Base-by-base conservation (phyloP, 2,329 filamentous ascomycete genomes). In the Colletotrichum abscissum region DNA sequence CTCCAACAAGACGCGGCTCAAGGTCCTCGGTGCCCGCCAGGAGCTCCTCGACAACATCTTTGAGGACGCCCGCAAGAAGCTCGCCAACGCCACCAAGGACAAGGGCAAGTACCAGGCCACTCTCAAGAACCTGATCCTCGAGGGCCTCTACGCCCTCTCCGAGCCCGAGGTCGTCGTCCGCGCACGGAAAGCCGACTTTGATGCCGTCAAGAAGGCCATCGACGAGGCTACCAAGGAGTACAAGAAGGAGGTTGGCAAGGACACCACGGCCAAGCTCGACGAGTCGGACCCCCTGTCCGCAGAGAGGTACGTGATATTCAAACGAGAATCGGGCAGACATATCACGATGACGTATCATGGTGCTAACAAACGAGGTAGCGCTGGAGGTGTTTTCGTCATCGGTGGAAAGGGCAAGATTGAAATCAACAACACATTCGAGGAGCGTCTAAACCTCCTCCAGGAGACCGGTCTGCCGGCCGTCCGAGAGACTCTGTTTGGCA, bases 371-470 rank as follows among this genome's bases (percentile, higher is more conserved):
- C 66, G 5, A 35, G 63, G 74, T 77, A 98, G 97, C 79, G 89
- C 95, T 73, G 97, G 97, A 74, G 97, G 97, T 79, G 88, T 97
- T 71, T 83, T 90, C 72, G 91, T 99, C 76, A 85, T 97, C 68
- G 95, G 95, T 76, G 92, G 93, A 77, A 89, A 88, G 76, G 97
- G 97, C 82, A 98, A 96, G 89, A 98, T 99, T 82, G 95, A 98
- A 80, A 96, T 99, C 84, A 95, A 98, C 90, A 98, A 99, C 88
- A 98, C 97, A 68, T 94, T 98, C 78, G 97, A 98, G 82, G 94
- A 97, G 82, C 92, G 97, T 77, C 88, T 99, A 84, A 90, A 90
- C 80, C 88, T 98, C 74, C 91, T 98, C 76, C 93, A 98, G 85
- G 92, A 92, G 70, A 93, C 94, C 77, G 94, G 94, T 64, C 90